Conservation (phyloP, 225 moss, liverwort and hornwort genomes). For the Pseudisothecium myosuroides region DNA sequence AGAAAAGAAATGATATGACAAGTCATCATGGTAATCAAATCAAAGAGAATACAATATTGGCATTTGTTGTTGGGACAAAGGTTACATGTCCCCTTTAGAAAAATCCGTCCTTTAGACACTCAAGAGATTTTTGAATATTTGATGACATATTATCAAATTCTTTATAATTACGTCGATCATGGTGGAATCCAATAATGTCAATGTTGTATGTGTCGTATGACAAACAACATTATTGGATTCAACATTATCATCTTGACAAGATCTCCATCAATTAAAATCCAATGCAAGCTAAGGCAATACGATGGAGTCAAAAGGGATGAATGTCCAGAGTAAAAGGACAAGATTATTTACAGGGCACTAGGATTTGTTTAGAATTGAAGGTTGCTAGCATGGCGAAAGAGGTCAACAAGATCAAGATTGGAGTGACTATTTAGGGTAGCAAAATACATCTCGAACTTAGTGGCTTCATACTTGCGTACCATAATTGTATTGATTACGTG, state of each 20-base stretch:
- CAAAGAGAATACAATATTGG: neutral
- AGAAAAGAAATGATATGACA: neutral
- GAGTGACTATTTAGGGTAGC: neutral
- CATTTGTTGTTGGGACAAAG: accelerated
- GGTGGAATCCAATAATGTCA: neutral
- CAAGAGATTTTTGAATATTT: neutral
- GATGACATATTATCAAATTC: neutral
- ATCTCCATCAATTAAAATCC: neutral
- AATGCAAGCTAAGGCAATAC: neutral
- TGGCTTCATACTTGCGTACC: no score
- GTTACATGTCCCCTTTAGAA: neutral
- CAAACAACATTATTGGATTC: neutral
- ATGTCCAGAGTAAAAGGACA: neutral
- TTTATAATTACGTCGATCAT: neutral
- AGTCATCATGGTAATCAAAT: neutral
- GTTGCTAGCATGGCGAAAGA: accelerated
- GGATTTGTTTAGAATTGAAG: neutral
- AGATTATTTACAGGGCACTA: neutral
- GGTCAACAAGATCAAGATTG: neutral
- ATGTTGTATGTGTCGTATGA: no score
- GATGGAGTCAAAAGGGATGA: neutral
- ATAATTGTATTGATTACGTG: no score
- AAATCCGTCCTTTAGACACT: neutral
- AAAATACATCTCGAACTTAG: no score
- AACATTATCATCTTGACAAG: accelerated